Evolutionary conservation across 2,329 filamentous ascomycete species (phyloP), one percentile per base, ranked within the genome.

Genomic region (Clarireedia homoeocarpa): DNA sequence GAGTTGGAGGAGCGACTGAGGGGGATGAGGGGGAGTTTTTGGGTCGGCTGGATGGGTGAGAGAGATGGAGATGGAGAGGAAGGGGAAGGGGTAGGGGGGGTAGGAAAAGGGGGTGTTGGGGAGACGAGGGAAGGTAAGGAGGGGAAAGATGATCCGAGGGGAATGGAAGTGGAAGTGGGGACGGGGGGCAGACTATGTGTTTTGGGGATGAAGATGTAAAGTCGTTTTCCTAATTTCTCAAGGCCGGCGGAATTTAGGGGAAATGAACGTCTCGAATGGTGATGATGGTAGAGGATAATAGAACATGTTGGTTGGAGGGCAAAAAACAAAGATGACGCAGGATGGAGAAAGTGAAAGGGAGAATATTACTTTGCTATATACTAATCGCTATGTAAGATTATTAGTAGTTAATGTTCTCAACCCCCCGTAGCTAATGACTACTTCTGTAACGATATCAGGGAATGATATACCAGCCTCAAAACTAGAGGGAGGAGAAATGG

Each of bases 1-100:
- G 71, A 73, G 45, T 65, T 83, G 5, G 78, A 84, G 61, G 74
- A 78, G 59, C 70, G 77, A 4, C 62, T 83, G 48, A 53, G 77
- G 14, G 82, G 77, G 59, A 67, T 79, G 49, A 72, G 80, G 15
- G 62, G 82, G 7, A 81, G 76, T 15, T 60, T 84, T 62, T 72
- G 77, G 5, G 81, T 85, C 64, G 81, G 78, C 1, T 79, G 81
- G 76, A 73, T 71, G 17, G 66, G 53, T 6, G 54, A 42, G 58
- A 61, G 72, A 20, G 71, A 69, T n/a, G 24, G 4, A 2, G 7
- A 23, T n/a, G 20, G 24, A 46, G 14, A 14, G 1, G 17, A 14
- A 27, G 73, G 71, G 24, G 20, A 12, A 14, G 9, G 6, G 73
- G 71, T 72, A 24, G 70, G 69, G 27, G 7, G 9, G 20, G 9